Conservation (phyloP, 2,329 filamentous ascomycete genomes). For the Neopestalotiopsis sp. region DNA sequence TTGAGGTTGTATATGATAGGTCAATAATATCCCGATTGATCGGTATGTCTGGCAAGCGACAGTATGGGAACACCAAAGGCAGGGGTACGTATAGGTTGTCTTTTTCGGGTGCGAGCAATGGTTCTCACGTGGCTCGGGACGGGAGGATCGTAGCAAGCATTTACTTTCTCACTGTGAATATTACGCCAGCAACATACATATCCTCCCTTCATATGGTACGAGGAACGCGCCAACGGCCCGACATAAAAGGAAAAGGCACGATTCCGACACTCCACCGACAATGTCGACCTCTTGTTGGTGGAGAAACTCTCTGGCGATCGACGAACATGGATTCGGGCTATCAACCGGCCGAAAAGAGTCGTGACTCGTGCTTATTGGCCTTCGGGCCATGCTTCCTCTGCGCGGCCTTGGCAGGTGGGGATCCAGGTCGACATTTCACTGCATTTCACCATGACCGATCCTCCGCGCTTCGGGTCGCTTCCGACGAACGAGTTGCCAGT, state of each 20-base stretch:
- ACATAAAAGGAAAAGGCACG: slow-evolving; percentile 7
- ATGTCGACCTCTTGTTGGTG: slow-evolving; percentile 18
- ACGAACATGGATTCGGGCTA: slow-evolving; percentile 11
- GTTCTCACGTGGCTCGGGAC: slow-evolving; percentile 8
- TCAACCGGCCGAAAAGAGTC: slow-evolving; percentile 5
- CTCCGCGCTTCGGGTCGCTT: neutral
- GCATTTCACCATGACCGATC: neutral
- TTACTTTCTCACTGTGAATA: neutral
- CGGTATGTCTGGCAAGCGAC: neutral
- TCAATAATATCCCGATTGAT: neutral
- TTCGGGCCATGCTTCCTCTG: neutral
- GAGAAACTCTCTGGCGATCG: slow-evolving; percentile 16
- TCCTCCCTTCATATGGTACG: slow-evolving; percentile 3
- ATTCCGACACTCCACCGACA: slow-evolving; percentile 5
- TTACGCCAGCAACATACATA: neutral
- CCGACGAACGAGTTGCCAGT: neutral
- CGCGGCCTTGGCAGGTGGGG: slow-evolving; percentile 11
- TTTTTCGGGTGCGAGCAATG: neutral
- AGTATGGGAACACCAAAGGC: neutral
- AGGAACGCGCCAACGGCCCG: neutral
- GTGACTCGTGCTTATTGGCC: neutral
- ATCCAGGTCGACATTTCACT: neutral
- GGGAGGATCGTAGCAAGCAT: neutral
- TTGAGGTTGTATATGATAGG: neutral
- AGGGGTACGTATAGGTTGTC: neutral